These are phyloP conservation scores for Globisporangium okanoganense DNA, from an alignment of 352 stramenopile species.

Conservation along the genomic window DNA sequence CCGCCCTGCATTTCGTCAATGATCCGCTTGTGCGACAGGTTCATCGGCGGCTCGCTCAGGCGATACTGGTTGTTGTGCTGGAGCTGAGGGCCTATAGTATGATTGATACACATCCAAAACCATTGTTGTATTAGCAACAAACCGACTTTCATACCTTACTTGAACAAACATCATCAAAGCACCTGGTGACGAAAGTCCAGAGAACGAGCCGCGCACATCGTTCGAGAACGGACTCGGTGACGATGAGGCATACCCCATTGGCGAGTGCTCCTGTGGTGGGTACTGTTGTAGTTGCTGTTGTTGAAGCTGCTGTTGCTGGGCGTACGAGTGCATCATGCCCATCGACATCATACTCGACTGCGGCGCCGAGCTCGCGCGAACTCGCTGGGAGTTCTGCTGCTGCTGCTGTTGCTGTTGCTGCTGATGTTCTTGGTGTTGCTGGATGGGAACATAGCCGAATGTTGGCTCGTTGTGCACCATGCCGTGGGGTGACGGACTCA, in stretches of 20 bases:
- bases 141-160: background rate
- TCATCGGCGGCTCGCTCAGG: slow-evolving; percentile 32
- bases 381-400: background rate
- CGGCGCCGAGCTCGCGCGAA: slow-evolving; percentile 9
- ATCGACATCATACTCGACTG: slow-evolving; percentile 9
- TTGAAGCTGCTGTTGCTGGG: slow-evolving; percentile 4
- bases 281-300: slow-evolving; percentile 5
- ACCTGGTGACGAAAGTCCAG: slow-evolving; percentile 15
- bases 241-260: slow-evolving; percentile 7
- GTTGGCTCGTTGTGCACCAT: slow-evolving; percentile 25
- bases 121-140: too few species aligned
- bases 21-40: slow-evolving; percentile 52
- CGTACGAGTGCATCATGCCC: slow-evolving; percentile 24
- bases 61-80: slow-evolving; percentile 25
- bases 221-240: slow-evolving; percentile 8
- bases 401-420: slow-evolving; percentile 22
- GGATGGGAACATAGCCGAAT: slow-evolving; percentile 51
- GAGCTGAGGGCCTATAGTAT: slow-evolving; percentile 20
- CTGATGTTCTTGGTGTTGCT: slow-evolving; percentile 23
- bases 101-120: background rate
- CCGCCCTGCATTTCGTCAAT: slow-evolving; percentile 46
- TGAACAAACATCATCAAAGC: background rate
- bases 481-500: slow-evolving; percentile 8
- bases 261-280: slow-evolving; percentile 5
- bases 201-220: slow-evolving; percentile 13